Evolutionary conservation across 2,329 filamentous ascomycete species (phyloP), one percentile per base, ranked within the genome.

Genomic region (Lachnellula occidentalis): DNA sequence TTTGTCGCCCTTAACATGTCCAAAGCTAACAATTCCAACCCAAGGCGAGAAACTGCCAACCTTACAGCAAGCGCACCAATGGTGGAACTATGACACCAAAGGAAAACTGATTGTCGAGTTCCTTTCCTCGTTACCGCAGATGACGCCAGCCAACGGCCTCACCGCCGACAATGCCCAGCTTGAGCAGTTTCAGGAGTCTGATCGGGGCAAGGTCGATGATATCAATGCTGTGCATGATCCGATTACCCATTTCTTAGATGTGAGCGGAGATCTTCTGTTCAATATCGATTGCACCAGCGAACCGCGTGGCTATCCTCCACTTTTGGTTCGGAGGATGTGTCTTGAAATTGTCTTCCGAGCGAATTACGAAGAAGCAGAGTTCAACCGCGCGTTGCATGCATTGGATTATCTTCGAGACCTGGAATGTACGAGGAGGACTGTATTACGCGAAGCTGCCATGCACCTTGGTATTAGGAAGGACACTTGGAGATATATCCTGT

Each of bases 401-500:
- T 45, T 68, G 19, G 66, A 68, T 43, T 68, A 66, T 37, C 51
- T 68, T 9, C 51, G 61, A 4, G 60, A 65, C 42, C 49, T 67
- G 3, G 66, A 68, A 46, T 57, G 48, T 24, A 60, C 55, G 3
- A 56, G 66, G 48, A 49, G 59, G 37, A 47, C 36, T 2, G 37
- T 53, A 12, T 42, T 67, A 37, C 51, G 59, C 5, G 55, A 60
- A 12, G 64, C 60, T n/a, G 63, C 61, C 5, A 22, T 52, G 14
- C 45, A 55, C 12, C 53, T 67, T 9, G 54, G 53, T 3, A 64
- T 67, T 21, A 56, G 50, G 1, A 50, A 61, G 34, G 50, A 56
- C 14, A 64, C 55, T 27, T 68, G 65, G 65, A 55, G 54, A 51
- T 22, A 57, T 2, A 50, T 60, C 12, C 51, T 67, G 2, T 24